Base-by-base conservation (phyloP, 306 rosid species). In the Purshia tridentata region DNA sequence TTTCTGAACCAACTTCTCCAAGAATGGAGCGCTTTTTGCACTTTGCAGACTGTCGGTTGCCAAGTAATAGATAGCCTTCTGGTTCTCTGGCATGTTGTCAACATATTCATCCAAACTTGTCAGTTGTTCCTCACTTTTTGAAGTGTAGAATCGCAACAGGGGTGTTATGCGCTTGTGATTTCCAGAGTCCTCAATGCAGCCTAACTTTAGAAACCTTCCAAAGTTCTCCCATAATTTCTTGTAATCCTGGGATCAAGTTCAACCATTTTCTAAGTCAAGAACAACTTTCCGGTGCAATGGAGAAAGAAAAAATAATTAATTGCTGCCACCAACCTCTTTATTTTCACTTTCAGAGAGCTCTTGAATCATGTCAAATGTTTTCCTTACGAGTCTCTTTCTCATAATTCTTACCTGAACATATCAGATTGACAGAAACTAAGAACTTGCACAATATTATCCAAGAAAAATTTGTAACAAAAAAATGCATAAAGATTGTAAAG, bases 211-310 rank as follows among this genome's bases (percentile, higher is more conserved):
- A 53, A 95, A 92, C 78, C 99, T 85, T 68, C 99, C 99, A 67
- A 91, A 95, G 92, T 91, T 95, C 88, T 95, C 99, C 99, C 98
- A 95, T 70, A 95, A 84, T 86, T 95, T 95, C 86, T 90, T 95
- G 88, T 92, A 95, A 78, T 92, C 97, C 98, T 93, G 85, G 50
- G 79, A 80, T 57, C 69, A 47, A 54, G 73, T 14, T 59, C 74
- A 73, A 65, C 20, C 52, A 63, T 56, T 41, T 58, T 66, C 18
- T 12, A 23, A 56, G 68, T 73, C 48, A 69, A 68, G 40, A 70
- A 78, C 8, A 81, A 70, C 22, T 67, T 72, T 52, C 76, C 37
- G 46, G 44, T 67, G 61, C 16, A 40, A 72, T 7, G 12, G 55
- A 67, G 76, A 75, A 69, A 23, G 39, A 29, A 70, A 56, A 69